These are phyloP conservation scores for Paspalum notatum DNA, from an alignment of 176 grass and related monocot species.

Conservation along the genomic window DNA sequence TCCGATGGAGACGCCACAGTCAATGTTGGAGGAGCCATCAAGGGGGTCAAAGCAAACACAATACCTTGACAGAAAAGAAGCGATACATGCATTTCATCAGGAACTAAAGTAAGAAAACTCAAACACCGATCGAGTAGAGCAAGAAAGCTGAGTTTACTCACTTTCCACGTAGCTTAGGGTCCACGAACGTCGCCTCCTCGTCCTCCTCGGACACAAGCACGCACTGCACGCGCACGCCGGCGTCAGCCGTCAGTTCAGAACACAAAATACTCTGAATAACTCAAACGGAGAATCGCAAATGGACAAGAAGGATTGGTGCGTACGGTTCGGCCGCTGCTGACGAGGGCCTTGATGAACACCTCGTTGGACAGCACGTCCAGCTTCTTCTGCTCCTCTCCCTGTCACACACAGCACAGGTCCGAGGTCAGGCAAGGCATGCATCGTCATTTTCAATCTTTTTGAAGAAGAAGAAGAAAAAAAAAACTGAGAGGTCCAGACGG, in stretches of 20 bases:
- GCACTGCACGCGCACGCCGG: conserved; percentile 44
- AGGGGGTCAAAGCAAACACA: conserved; percentile 98
- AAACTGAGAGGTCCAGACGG: neutral
- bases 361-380: conserved; percentile 97
- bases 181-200: conserved; percentile 91
- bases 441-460: neutral
- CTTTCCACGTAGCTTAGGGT: conserved; percentile 79
- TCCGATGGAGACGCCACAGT: conserved; percentile 99
- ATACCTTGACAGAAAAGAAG: conserved; percentile 50
- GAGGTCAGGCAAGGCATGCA: neutral
- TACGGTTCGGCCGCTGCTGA: conserved; percentile 95
- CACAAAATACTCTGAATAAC: neutral
- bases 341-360: conserved; percentile 95
- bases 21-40: conserved; percentile 97
- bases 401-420: conserved; percentile 14
- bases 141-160: conserved; percentile 23
- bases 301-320: neutral
- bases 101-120: neutral
- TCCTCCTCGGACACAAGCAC: conserved; percentile 97
- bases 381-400: conserved; percentile 99
- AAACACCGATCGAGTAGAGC: too few species aligned
- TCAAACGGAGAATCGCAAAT: neutral
- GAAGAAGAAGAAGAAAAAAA: neutral
- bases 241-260: neutral
- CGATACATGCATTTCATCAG: neutral